phyloP scores from a whole-genome alignment of 139 green algal genomes.

The Closterium sp. region DNA sequence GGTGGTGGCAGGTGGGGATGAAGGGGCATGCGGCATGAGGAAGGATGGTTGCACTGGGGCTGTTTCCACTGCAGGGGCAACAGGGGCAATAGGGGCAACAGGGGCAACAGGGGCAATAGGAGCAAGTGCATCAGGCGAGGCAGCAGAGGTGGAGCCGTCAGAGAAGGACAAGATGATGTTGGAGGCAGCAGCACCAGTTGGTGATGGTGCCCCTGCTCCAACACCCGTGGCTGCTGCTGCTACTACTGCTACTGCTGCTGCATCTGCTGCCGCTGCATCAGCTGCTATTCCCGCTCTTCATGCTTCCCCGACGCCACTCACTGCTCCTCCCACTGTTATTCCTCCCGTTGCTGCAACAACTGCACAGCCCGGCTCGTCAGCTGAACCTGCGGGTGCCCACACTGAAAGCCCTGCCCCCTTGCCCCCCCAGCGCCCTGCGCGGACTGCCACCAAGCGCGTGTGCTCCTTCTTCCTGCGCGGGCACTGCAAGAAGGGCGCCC shows the following conservation, averaged over 20 bases:
- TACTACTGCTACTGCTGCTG: background rate
- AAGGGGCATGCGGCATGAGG: background rate
- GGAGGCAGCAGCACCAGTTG: background rate
- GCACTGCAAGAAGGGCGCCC: slow-evolving; percentile 30
- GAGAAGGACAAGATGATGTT: background rate
- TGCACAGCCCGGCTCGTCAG: background rate
- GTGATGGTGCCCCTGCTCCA: background rate
- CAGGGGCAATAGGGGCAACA: background rate
- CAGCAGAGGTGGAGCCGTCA: background rate
- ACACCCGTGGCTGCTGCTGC: background rate
- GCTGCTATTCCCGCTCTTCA: too few relatives aligned
- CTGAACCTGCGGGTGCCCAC: background rate
- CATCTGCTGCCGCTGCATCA: background rate
- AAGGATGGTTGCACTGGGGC: background rate
- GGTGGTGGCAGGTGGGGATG: background rate
- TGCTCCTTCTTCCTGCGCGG: slow-evolving; percentile 38
- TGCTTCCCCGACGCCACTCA: too few relatives aligned
- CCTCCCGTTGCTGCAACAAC: too few relatives aligned
- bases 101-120: background rate
- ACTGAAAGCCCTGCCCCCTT: background rate
- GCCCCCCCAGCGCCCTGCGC: background rate
- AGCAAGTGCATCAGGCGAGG: background rate
- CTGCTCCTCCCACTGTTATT: too few relatives aligned
- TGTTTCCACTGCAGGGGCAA: background rate
- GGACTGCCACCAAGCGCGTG: background rate